These are phyloP conservation scores for Hymenoscyphus salicellus DNA, from an alignment of 2,329 filamentous ascomycete genomes.

Conservation along the genomic window DNA sequence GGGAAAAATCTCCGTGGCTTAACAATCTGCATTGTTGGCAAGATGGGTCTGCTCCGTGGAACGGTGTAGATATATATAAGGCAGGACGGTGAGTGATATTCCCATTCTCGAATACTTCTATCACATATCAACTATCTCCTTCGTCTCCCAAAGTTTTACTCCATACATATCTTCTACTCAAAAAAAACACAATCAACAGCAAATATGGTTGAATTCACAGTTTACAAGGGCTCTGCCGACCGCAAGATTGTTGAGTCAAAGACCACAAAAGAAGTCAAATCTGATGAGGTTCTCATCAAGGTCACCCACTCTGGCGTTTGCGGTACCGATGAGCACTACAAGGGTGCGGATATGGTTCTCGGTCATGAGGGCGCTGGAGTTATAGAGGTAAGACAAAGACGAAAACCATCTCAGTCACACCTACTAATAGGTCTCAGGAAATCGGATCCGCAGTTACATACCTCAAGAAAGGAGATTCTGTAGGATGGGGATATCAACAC, in stretches of 20 bases:
- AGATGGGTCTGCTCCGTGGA: background rate
- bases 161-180: background rate
- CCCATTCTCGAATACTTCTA: background rate
- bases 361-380: slow-evolving; percentile 52
- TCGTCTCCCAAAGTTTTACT: background rate
- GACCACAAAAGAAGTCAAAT: slow-evolving; percentile 44
- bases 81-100: background rate
- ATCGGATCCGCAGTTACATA: slow-evolving; percentile 42
- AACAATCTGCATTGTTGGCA: slow-evolving; percentile 4
- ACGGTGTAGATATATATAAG: background rate
- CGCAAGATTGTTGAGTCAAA: slow-evolving; percentile 52
- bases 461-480: slow-evolving; percentile 44
- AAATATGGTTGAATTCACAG: slow-evolving; percentile 48
- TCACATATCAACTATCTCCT: background rate
- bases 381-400: slow-evolving; percentile 35
- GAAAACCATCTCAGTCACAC: background rate
- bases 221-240: slow-evolving; percentile 60
- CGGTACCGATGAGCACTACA: slow-evolving; percentile 52
- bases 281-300: slow-evolving; percentile 58
- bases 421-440: slow-evolving; percentile 22
- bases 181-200: slow-evolving; percentile 7
- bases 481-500: slow-evolving; percentile 47
- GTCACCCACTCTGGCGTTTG: slow-evolving; percentile 67
- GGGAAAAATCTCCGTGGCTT: slow-evolving; percentile 3
- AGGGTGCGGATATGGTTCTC: slow-evolving; percentile 40